A percentile compares a stretch with the other conserved stretches of the same genome.
Evolutionary conservation across 2,329 filamentous ascomycete genomes (phyloP).

Genomic region (Gyromitra esculenta): DNA sequence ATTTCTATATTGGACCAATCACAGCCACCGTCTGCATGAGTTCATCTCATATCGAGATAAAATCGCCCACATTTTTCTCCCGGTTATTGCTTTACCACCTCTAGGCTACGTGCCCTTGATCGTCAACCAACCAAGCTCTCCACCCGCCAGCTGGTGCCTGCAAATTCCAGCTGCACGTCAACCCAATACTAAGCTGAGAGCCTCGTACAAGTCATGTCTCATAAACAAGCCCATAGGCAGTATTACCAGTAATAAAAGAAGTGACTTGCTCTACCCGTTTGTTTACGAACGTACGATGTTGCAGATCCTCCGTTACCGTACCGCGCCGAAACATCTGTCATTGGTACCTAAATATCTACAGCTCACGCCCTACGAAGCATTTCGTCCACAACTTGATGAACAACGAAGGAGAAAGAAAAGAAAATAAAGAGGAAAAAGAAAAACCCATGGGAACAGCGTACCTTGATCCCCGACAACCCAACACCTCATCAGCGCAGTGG

Average conservation of each 20-base stretch:
- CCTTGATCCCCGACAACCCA: conserved; percentile 42
- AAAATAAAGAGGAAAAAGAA: conserved; percentile 35
- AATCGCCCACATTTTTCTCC: conserved; percentile 45
- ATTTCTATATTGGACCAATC: conserved; percentile 43
- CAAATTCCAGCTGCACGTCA: conserved; percentile 53
- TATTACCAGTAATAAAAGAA: conserved; percentile 27
- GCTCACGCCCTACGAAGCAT: conserved; percentile 13
- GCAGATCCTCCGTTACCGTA: conserved; percentile 47
- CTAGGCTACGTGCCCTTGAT: conserved; percentile 47
- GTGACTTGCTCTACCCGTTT: conserved; percentile 40
- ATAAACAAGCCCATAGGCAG: conserved; percentile 34
- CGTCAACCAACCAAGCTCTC: conserved; percentile 45
- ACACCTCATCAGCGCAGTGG: conserved; percentile 46
- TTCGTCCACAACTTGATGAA: conserved; percentile 4
- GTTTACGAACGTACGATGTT: conserved; percentile 47
- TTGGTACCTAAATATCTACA: conserved; percentile 24
- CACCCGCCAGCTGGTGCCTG: conserved; percentile 43
- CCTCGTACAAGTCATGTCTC: conserved; percentile 47
- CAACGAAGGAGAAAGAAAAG: conserved; percentile 9
- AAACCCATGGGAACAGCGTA: conserved; percentile 28
- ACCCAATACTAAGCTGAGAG: conserved; percentile 49
- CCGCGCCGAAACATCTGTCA: conserved; percentile 34
- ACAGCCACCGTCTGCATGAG: conserved; percentile 26
- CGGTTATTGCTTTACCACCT: conserved; percentile 45
- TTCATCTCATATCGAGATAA: conserved; percentile 53